Base-by-base conservation (phyloP, 768 basidiomycete genomes). In the Xerocomellus dryophilus region DNA sequence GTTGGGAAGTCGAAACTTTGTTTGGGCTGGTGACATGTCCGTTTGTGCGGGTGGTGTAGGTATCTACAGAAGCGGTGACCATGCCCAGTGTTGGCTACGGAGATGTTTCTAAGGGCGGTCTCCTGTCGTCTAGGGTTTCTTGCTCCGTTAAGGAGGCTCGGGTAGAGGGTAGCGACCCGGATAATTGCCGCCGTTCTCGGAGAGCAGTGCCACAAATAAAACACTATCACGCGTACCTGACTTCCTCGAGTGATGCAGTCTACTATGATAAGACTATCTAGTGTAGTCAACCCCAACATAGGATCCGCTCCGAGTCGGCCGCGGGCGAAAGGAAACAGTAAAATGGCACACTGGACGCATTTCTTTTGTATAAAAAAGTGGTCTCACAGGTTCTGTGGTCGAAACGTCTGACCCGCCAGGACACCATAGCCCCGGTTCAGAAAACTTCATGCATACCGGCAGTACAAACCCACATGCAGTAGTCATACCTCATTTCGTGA, bases 401-500 rank as follows among this genome's bases (percentile, higher is more conserved):
- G 27, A 9, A 7, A 9, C 29, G 2, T 10, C 29, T 29, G 29
- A 29, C 29, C 15, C 25, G 25, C 14, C 3, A 2, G 23, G 14
- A 25, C 15, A 18, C 7, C 8, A 7, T 25, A 17, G 9, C 8
- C 17, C 3, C 27, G 7, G 25, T 20, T 27, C 49, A 25, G 34
- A 25, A 44, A 25, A 44, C 31, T 7, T 5, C 27, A 35, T 44
- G 10, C 40, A 51, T 21, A 23, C 43, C 35, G 25, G 12, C 21
- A 25, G 15, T 43, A 51, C 43, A 45, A 31, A 21, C 17, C 5
- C 14, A 43, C 14, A 32, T 15, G 8, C n/a, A 21, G 8, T n/a
- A 21, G 9, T 17, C 18, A 36, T 20, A n/a, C 7, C 21, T 69
- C 44, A 70, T 54, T 70, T 70, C 23, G 69, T 70, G 55, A 70